phyloP scores from a whole-genome alignment of 352 stramenopile species.

The Pythium folliculosum region DNA sequence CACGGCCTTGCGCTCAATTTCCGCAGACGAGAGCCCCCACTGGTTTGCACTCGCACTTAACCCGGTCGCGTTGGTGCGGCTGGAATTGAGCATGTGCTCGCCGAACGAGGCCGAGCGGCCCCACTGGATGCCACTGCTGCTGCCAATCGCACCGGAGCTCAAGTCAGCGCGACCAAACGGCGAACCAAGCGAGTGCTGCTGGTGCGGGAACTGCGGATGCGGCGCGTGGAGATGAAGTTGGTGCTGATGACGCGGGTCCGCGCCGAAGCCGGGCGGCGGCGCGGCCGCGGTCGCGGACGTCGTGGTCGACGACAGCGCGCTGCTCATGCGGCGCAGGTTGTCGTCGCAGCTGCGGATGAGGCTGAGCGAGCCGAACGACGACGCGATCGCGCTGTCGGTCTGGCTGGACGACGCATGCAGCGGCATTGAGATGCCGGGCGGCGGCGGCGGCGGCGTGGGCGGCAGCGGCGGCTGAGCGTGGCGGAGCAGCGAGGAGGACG shows the following conservation, averaged over 20 bases:
- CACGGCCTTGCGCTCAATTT: constrained; percentile 9
- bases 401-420: no score
- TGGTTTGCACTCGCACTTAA: not conserved
- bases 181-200: no score
- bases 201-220: not conserved
- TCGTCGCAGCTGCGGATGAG: constrained; percentile 15
- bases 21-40: constrained; percentile 3
- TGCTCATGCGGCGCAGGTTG: constrained; percentile 10
- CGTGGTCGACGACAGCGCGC: not conserved
- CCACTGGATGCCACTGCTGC: constrained; percentile 1
- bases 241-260: not conserved
- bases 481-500: not conserved
- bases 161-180: not conserved
- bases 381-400: not conserved
- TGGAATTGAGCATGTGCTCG: not conserved
- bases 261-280: not conserved
- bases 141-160: not conserved
- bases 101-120: not conserved
- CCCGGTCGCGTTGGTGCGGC: not conserved
- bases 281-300: not conserved
- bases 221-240: not conserved
- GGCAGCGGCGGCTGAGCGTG: not conserved
- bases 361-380: constrained; percentile 7
- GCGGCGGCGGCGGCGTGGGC: not conserved
- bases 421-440: not conserved